Base-by-base conservation (phyloP, 2,329 filamentous ascomycete genomes). In the Parastagonospora avenae region DNA sequence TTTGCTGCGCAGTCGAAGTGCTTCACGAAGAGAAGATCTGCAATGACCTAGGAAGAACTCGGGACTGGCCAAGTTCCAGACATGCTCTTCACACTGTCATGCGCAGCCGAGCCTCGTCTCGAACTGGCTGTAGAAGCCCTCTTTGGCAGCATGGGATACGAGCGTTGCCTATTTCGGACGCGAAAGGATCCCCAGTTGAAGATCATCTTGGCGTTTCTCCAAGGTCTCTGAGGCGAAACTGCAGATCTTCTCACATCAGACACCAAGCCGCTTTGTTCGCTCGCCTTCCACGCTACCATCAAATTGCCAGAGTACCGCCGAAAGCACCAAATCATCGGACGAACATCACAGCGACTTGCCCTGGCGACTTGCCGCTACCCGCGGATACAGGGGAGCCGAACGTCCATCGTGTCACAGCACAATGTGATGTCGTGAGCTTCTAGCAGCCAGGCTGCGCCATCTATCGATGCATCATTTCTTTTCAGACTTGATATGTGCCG, bases 1-100 rank as follows among this genome's bases (percentile, higher is more conserved):
- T 37, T 37, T 24, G 19, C 19, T 24, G 19, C 19, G 19, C 19
- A 24, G 15, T 4, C n/a, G 35, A 27, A 43, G 27, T 5, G 33
- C 33, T 37, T 42, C 32, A 35, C 42, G 42, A 42, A 38, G 44
- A 29, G n/a, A 42, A 12, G 54, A 57, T 59, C 54, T 45, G 48
- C 54, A 46, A 8, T 8, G 15, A 19, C 36, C 46, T 51, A 52
- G 51, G 46, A 35, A 48, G 40, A 52, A 48, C 4, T 48, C 46
- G 50, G 56, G 46, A 37, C 43, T 43, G 35, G 15, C 42, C 29
- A 28, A 29, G 48, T 39, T 54, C 41, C 43, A 40, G 46, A 46
- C 28, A 29, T 29, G 5, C 8, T 10, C 32, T 19, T 33, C 29
- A 42, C 40, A 42, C 33, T 52, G 49, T 36, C 41, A 49, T 40